A percentile compares a stretch with the other conserved stretches of the same genome.
These are phyloP conservation scores for Aquilaria sinensis DNA, from an alignment of 345 rosid genomes.

Conservation along the genomic window DNA sequence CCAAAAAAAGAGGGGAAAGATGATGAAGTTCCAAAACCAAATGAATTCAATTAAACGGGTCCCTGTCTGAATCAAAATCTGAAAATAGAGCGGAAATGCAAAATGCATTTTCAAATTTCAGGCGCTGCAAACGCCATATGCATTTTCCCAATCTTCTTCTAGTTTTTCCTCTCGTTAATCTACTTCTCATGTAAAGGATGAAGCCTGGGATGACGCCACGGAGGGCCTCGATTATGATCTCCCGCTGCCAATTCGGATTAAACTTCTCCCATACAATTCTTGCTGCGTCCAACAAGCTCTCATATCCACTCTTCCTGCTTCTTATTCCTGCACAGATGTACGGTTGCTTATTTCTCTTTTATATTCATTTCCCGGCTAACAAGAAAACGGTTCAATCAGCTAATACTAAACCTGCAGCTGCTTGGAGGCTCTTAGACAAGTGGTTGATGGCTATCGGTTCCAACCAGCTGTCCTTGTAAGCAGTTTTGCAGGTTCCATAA, in stretches of 20 bases:
- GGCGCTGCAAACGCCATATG: no score
- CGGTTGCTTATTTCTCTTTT: background rate
- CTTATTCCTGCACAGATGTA: constrained; percentile 28
- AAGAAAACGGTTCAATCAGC: background rate
- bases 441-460: constrained; percentile 42
- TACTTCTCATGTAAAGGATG: constrained; percentile 38
- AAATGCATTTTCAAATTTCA: no score
- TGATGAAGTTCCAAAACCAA: no score
- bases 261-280: constrained; percentile 26
- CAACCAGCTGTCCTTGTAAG: constrained; percentile 47
- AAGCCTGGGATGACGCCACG: constrained; percentile 35
- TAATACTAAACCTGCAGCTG: constrained; percentile 30
- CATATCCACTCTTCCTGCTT: constrained; percentile 39
- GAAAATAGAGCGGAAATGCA: no score
- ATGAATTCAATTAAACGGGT: no score
- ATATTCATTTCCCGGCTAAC: constrained; percentile 18
- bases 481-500: background rate
- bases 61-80: no score
- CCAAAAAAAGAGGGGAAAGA: no score
- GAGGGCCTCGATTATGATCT: constrained; percentile 41
- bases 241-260: constrained; percentile 29
- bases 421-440: constrained; percentile 42
- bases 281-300: constrained; percentile 51
- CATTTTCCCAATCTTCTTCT: no score
- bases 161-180: background rate